Evolutionary conservation across 164 flowering plant species (phyloP).

Genomic region (Vitis rotundifolia): DNA sequence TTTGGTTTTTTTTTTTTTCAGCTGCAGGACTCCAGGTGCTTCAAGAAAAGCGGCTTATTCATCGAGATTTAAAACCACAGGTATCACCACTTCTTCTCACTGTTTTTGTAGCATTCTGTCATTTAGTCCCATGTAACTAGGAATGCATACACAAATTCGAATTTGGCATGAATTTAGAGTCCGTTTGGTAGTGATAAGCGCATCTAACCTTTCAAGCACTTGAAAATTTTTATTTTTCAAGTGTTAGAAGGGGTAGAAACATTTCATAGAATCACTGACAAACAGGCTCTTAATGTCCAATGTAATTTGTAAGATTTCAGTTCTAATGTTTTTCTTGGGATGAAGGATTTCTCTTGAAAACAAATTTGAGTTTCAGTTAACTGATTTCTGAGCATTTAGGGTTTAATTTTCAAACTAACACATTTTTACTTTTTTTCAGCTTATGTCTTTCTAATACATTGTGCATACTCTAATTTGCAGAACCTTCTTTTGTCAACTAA

Average conservation of each 20-base stretch:
- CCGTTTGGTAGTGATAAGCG: too few relatives aligned
- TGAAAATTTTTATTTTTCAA: too few relatives aligned
- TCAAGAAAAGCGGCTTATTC: constrained; percentile 53
- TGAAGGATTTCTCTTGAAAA: too few relatives aligned
- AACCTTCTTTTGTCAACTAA: constrained; percentile 47
- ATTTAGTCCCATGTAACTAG: too few relatives aligned
- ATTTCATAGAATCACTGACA: too few relatives aligned
- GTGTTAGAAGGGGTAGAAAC: too few relatives aligned
- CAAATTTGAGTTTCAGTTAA: neutral
- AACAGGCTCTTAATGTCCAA: neutral
- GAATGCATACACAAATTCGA: neutral
- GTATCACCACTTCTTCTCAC: constrained; percentile 17
- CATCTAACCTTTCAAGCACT: too few relatives aligned
- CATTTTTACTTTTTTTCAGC: neutral
- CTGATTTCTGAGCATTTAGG: neutral
- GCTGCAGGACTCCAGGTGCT: constrained; percentile 62
- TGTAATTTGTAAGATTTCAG: neutral
- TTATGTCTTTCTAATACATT: constrained; percentile 5
- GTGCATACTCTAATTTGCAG: constrained; percentile 26
- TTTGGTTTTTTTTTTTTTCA: constrained; percentile 20
- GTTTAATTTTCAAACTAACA: neutral
- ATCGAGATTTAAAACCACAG: constrained; percentile 67
- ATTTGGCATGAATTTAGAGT: neutral
- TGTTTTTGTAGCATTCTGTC: neutral
- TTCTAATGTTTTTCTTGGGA: too few relatives aligned